Conservation (phyloP, 2,329 filamentous ascomycete species). For the Monosporascus sp. region DNA sequence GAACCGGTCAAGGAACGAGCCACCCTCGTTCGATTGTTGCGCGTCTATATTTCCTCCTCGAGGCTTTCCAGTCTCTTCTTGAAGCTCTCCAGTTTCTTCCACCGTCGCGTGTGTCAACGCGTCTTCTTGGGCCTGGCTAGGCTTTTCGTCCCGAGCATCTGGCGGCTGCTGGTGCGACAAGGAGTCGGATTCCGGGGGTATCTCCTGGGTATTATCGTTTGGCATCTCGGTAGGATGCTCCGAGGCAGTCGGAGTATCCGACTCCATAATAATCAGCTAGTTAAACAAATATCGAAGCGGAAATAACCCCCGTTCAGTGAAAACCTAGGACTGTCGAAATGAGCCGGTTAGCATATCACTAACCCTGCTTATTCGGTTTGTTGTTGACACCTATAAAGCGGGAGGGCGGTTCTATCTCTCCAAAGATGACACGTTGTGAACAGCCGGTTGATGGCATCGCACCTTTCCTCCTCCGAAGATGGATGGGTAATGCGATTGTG, state of each 20-base stretch:
- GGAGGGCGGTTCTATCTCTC: too few species aligned
- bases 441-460: too few species aligned
- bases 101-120: slow-evolving; percentile 8
- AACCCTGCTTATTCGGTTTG: not conserved
- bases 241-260: slow-evolving; percentile 36
- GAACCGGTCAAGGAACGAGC: slow-evolving; percentile 18
- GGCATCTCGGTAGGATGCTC: slow-evolving; percentile 51
- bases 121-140: slow-evolving; percentile 4
- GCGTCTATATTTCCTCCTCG: not conserved
- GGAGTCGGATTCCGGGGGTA: slow-evolving; percentile 9
- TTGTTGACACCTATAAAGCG: too few species aligned
- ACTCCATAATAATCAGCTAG: slow-evolving; percentile 34
- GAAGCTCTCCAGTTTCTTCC: slow-evolving; percentile 10
- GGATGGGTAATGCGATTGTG: not conserved
- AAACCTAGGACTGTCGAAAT: slow-evolving; percentile 13
- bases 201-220: slow-evolving; percentile 26
- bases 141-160: slow-evolving; percentile 3
- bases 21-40: slow-evolving; percentile 1
- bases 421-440: too few species aligned
- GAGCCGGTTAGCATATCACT: slow-evolving; percentile 11
- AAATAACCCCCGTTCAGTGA: slow-evolving; percentile 9
- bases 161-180: slow-evolving; percentile 4
- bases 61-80: slow-evolving; percentile 2
- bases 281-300: slow-evolving; percentile 23
- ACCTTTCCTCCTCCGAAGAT: too few species aligned